These are phyloP conservation scores for Coemansia aciculifera DNA, from an alignment of 192 early-diverging fungal genomes.

Conservation along the genomic window DNA sequence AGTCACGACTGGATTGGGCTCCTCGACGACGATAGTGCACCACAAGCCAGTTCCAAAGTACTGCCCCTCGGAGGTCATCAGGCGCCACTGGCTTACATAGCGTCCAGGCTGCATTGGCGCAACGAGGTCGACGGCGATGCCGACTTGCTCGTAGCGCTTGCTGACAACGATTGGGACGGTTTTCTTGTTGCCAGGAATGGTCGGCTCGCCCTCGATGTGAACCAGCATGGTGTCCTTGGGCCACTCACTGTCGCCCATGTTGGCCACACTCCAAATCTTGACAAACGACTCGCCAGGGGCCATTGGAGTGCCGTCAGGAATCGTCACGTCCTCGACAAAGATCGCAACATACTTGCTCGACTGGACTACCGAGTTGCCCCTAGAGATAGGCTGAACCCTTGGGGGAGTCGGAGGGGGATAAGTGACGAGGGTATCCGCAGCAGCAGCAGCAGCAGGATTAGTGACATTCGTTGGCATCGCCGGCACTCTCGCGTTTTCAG, in stretches of 20 bases:
- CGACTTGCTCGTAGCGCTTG: constrained; percentile 56
- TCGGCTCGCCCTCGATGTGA: constrained; percentile 58
- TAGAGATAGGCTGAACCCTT: neutral
- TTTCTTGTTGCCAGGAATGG: constrained; percentile 51
- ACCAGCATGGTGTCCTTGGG: constrained; percentile 60
- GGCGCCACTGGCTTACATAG: constrained; percentile 64
- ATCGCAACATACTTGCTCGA: constrained; percentile 38
- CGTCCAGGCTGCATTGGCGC: constrained; percentile 62
- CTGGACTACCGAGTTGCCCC: constrained; percentile 12
- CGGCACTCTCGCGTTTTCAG: too few species aligned
- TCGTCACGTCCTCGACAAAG: constrained; percentile 69
- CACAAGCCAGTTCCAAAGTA: constrained; percentile 68
- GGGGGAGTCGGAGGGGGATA: neutral
- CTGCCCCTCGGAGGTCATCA: constrained; percentile 59
- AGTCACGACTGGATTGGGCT: neutral
- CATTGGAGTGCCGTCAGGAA: constrained; percentile 63
- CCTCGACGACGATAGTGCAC: constrained; percentile 64
- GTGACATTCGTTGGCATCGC: too few species aligned
- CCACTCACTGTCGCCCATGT: constrained; percentile 63
- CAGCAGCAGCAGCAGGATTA: too few species aligned
- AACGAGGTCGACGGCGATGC: constrained; percentile 64
- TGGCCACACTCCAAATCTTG: constrained; percentile 73
- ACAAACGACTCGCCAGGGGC: constrained; percentile 59
- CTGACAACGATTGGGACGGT: constrained; percentile 51
- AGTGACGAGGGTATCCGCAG: neutral